A percentile compares a stretch with the other conserved stretches of the same genome.
These are phyloP conservation scores for Arthrobotrys sinensis DNA, from an alignment of 2,329 filamentous ascomycete genomes.

Conservation along the genomic window DNA sequence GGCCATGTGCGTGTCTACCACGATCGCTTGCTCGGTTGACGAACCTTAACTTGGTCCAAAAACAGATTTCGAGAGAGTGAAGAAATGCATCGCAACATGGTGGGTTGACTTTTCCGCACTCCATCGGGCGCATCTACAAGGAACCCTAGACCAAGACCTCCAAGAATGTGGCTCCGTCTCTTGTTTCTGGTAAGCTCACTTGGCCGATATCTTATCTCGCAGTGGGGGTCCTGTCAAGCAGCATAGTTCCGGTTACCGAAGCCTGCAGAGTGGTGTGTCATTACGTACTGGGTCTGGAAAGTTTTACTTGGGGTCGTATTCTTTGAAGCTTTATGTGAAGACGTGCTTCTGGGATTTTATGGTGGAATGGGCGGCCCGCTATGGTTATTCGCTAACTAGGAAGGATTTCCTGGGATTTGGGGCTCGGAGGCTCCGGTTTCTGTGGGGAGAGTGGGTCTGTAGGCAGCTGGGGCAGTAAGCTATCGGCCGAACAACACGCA, in stretches of 20 bases:
- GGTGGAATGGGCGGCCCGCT: slow-evolving; percentile 25
- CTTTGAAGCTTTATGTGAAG: slow-evolving; percentile 19
- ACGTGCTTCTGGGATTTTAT: slow-evolving; percentile 45
- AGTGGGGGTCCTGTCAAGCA: slow-evolving; percentile 3
- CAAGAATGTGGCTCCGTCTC: slow-evolving; percentile 28
- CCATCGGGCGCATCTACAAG: slow-evolving; percentile 28
- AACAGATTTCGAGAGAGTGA: slow-evolving; percentile 1
- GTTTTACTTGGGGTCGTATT: slow-evolving; percentile 16
- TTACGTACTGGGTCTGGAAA: slow-evolving; percentile 37
- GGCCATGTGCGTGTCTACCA: slow-evolving; percentile 19
- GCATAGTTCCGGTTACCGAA: slow-evolving; percentile 32
- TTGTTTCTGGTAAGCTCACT: slow-evolving; percentile 50
- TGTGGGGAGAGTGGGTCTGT: slow-evolving; percentile 22
- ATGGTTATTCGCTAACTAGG: slow-evolving; percentile 26
- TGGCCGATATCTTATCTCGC: slow-evolving; percentile 52
- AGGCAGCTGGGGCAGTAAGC: background rate
- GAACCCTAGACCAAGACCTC: slow-evolving; percentile 35
- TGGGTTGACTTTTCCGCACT: slow-evolving; percentile 27
- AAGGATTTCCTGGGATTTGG: slow-evolving; percentile 29
- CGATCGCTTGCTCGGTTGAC: slow-evolving; percentile 25
- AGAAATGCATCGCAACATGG: slow-evolving; percentile 20
- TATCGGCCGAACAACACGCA: slow-evolving; percentile 27
- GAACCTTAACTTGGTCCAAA: slow-evolving; percentile 32
- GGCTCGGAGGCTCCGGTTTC: slow-evolving; percentile 32
- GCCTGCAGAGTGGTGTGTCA: slow-evolving; percentile 12